Evolutionary conservation across 768 basidiomycete genomes (phyloP).

Genomic region (Lactarius indigo): DNA sequence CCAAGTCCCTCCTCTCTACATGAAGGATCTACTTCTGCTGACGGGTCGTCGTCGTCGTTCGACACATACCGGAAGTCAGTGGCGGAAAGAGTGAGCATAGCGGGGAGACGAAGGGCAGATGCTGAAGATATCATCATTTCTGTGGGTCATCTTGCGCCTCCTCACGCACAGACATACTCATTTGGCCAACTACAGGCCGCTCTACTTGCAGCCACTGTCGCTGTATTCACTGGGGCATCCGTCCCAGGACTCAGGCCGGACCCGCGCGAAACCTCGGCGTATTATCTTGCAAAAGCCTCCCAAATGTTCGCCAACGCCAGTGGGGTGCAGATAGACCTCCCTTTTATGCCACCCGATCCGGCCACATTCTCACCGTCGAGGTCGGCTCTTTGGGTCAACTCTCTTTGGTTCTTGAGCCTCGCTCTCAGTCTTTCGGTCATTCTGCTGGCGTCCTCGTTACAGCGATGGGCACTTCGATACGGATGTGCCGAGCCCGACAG

Average conservation of each 20-base stretch:
- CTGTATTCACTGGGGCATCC: slow-evolving; percentile 12
- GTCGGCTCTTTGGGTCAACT: slow-evolving; percentile 8
- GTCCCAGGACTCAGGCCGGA: slow-evolving; percentile 10
- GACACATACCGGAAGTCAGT: background rate
- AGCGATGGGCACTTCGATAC: slow-evolving; percentile 2
- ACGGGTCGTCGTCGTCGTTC: background rate
- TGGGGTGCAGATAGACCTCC: background rate
- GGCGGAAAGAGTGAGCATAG: background rate
- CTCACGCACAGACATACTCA: background rate
- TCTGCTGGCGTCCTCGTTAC: slow-evolving; percentile 5
- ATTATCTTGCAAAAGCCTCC: slow-evolving; percentile 11
- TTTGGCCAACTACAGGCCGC: slow-evolving; percentile 2
- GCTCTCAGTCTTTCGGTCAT: slow-evolving; percentile 12
- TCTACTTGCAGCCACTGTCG: slow-evolving; percentile 12
- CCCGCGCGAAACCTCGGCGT: slow-evolving; percentile 13
- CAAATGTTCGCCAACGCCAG: background rate
- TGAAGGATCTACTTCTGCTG: background rate
- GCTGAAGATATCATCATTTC: slow-evolving; percentile 10
- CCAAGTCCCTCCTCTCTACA: background rate
- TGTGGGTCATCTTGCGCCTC: background rate
- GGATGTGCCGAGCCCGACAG: background rate
- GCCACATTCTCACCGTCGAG: background rate
- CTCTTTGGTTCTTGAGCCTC: slow-evolving; percentile 18
- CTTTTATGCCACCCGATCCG: slow-evolving; percentile 2
- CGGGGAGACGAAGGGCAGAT: slow-evolving; percentile 1